Conservation (phyloP, 2,329 filamentous ascomycete species). For the Parastagonospora avenae region DNA sequence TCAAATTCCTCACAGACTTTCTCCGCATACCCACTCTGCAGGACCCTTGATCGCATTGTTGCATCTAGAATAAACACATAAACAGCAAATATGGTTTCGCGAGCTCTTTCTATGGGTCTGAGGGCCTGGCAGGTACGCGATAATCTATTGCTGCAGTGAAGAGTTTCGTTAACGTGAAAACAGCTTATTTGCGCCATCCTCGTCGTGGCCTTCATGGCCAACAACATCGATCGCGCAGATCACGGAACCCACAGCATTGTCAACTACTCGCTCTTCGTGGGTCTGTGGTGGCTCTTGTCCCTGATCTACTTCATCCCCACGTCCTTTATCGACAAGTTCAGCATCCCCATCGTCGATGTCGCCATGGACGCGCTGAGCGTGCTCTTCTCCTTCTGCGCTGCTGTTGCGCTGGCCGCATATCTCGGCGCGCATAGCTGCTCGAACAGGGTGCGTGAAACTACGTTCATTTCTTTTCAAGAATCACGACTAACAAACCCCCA, state of each 20-base stretch:
- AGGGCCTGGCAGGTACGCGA: constrained; percentile 49
- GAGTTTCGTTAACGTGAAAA: neutral
- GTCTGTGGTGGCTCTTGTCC: constrained; percentile 68
- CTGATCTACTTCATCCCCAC: constrained; percentile 66
- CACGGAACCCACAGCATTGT: constrained; percentile 63
- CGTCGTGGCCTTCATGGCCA: constrained; percentile 65
- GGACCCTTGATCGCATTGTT: constrained; percentile 17
- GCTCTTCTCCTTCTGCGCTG: constrained; percentile 73
- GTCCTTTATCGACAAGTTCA: constrained; percentile 59
- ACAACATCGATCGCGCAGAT: constrained; percentile 62
- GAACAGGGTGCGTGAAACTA: constrained; percentile 55
- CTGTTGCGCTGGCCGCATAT: constrained; percentile 72
- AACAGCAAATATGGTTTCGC: constrained; percentile 47
- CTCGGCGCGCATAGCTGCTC: constrained; percentile 72
- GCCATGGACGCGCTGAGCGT: constrained; percentile 64
- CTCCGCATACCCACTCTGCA: constrained; percentile 4
- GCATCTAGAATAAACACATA: constrained; percentile 8
- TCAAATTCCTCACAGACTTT: too few species aligned
- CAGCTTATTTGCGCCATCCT: constrained; percentile 66
- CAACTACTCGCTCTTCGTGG: constrained; percentile 71
- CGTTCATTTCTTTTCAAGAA: neutral
- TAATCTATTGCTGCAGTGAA: neutral
- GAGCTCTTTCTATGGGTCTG: constrained; percentile 47
- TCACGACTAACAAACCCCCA: constrained; percentile 20
- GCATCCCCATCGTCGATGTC: constrained; percentile 59